Conservation (phyloP, 1,139 yeast genomes). For the Diutina rugosa region DNA sequence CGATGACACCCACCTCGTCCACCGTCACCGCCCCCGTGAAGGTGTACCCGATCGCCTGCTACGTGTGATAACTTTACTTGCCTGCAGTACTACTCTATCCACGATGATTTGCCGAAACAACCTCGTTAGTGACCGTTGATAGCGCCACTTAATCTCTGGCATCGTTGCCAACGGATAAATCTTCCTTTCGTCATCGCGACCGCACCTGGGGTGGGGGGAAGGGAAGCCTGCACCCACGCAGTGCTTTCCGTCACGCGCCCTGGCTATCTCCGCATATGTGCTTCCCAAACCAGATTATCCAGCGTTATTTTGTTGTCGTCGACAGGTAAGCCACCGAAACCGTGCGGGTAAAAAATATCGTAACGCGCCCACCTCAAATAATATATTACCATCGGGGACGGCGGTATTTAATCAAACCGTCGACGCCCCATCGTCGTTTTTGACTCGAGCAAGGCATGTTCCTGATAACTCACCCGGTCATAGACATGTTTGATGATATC, state of each 20-base stretch:
- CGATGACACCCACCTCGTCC: no score
- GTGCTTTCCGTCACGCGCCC: background rate
- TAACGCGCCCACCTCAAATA: background rate
- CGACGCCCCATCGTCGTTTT: background rate
- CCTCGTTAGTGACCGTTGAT: no score
- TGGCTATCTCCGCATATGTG: background rate
- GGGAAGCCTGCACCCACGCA: background rate
- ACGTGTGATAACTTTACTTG: no score
- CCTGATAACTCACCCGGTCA: background rate
- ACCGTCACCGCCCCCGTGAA: no score
- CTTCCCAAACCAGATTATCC: background rate
- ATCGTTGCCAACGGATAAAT: background rate
- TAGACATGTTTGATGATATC: slow-evolving; percentile 1
- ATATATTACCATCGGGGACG: slow-evolving; percentile 1
- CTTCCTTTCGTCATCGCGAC: background rate
- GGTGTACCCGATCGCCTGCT: no score
- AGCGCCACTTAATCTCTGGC: background rate
- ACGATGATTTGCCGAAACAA: no score
- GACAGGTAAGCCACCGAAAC: background rate
- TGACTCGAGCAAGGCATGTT: background rate
- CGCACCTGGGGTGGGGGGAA: background rate
- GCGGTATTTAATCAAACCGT: background rate
- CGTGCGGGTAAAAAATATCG: background rate
- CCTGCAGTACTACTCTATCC: no score
- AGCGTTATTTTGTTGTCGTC: background rate